Evolutionary conservation across 768 basidiomycete species (phyloP), one percentile per base, ranked within the genome.

Genomic region (Rubroboletus satanas): DNA sequence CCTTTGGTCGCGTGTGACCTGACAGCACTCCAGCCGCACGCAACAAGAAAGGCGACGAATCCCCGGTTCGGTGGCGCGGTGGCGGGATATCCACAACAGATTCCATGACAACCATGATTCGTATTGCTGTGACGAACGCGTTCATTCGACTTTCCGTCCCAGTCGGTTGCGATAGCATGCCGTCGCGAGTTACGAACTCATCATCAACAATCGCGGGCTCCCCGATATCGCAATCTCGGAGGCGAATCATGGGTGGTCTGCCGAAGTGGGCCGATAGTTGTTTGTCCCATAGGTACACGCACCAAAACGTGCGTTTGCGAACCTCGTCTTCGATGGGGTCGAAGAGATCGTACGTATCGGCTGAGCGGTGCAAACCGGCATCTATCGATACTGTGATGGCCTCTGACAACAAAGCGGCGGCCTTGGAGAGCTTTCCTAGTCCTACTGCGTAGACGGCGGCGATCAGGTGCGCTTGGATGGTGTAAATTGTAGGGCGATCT

Each of bases 241-340:
- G 72, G 44, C 93, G 82, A 61, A 97, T 79, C 77, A 94, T 82
- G 3, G 93, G 84, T 32, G 93, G 93, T 26, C 93, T 78, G 26
- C 94, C 93, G 68, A 96, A 95, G 70, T 92, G 88, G 54, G 90
- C 88, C 11, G 84, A 77, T 7, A 93, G 83, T 65, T 95, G 93
- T 73, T 97, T 96, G 73, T 97, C 94, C 94, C 94, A 96, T 47
- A 91, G 80, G 72, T 96, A 97, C 28, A 95, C 91, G 55, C 91
- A 91, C 93, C 93, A 97, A 71, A 97, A 97, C 0, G 94, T 96
- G 62, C 93, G 85, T 71, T 95, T 96, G 54, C 94, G 82, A 29
- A 93, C 84, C 69, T 96, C 92, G 56, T 90, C 88, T 69, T 95
- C 93, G 59, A 95, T 87, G 9, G 88, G 81, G 71, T 93, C 87